These are phyloP conservation scores for Elsinoe fawcettii DNA, from an alignment of 2,329 filamentous ascomycete species.

Conservation along the genomic window DNA sequence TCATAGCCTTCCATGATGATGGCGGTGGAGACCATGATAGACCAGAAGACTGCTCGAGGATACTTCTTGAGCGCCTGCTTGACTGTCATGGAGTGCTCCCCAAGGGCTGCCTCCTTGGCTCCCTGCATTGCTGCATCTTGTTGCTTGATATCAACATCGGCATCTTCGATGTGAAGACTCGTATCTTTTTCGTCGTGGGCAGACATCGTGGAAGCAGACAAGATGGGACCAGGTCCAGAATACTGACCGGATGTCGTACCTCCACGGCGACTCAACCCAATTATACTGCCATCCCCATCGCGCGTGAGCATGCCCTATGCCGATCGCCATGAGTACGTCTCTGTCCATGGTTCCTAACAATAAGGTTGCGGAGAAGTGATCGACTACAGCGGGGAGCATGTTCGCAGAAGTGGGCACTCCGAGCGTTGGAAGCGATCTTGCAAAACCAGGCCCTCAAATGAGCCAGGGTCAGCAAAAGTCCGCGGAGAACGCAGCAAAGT, in stretches of 20 bases:
- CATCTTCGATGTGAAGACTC: background rate
- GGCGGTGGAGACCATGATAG: conserved; percentile 51
- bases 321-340: background rate
- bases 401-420: background rate
- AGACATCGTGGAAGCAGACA: background rate
- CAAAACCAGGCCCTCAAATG: background rate
- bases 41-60: conserved; percentile 46
- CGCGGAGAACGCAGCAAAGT: too few relatives aligned
- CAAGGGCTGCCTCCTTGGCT: conserved; percentile 7
- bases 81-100: conserved; percentile 14
- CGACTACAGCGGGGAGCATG: background rate
- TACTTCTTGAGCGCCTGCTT: conserved; percentile 32
- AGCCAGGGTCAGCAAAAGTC: too few relatives aligned
- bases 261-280: background rate
- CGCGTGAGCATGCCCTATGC: background rate
- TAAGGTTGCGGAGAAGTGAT: background rate
- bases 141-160: background rate
- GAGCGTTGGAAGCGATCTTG: background rate
- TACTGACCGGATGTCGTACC: too few relatives aligned
- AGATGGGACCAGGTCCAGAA: too few relatives aligned
- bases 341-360: background rate
- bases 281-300: background rate
- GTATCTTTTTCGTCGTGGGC: background rate
- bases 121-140: background rate
- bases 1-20: conserved; percentile 58